Evolutionary conservation across 805 yeast species (phyloP).

Genomic region (Torulaspora delbrueckii): DNA sequence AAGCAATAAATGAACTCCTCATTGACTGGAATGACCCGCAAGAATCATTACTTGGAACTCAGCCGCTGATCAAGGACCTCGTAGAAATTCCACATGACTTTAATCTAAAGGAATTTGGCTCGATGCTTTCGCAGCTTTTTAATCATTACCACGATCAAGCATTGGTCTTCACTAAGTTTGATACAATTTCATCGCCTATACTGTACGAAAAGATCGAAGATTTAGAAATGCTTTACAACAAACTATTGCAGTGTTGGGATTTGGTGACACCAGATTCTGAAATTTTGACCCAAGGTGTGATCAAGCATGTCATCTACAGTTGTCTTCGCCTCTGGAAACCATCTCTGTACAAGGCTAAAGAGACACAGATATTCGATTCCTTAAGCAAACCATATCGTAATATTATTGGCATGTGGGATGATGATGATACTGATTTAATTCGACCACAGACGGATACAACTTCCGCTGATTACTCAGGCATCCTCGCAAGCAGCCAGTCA

Average conservation of each 20-base stretch:
- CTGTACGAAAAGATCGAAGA: constrained; percentile 18
- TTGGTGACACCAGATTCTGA: constrained; percentile 18
- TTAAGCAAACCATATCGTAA: constrained; percentile 16
- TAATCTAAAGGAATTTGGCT: constrained; percentile 24
- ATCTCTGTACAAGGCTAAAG: constrained; percentile 5
- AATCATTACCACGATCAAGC: constrained; percentile 23
- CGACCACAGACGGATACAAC: constrained; percentile 15
- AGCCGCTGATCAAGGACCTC: constrained; percentile 16
- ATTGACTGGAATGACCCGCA: constrained; percentile 9
- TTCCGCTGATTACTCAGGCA: neutral
- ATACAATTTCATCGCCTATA: constrained; percentile 12
- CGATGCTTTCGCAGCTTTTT: constrained; percentile 27
- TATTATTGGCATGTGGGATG: constrained; percentile 29
- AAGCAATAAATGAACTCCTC: constrained; percentile 19
- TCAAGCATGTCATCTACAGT: constrained; percentile 20
- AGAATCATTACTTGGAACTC: constrained; percentile 2
- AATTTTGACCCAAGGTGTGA: constrained; percentile 16
- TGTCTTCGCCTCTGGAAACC: constrained; percentile 14
- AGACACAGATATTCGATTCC: constrained; percentile 4
- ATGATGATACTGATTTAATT: constrained; percentile 8
- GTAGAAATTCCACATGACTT: constrained; percentile 12
- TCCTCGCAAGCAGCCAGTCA: constrained; percentile 19
- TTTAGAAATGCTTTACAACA: constrained; percentile 24
- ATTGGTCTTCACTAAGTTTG: constrained; percentile 19
- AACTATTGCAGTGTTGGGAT: constrained; percentile 31